Conservation (phyloP, 805 yeast species). For the Kregervanrija delftensis region DNA sequence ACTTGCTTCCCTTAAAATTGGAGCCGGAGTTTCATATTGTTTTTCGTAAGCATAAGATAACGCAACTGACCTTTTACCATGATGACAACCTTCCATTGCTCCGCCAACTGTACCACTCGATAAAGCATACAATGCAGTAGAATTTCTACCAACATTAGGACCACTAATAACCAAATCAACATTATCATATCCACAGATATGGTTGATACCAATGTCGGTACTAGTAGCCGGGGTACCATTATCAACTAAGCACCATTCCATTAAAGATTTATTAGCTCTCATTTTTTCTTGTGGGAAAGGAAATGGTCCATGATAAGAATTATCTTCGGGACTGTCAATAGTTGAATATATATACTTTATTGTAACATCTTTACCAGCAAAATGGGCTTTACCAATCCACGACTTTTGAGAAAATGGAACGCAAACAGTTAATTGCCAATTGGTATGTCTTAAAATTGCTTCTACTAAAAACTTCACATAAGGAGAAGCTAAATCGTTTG, state of each 20-base stretch:
- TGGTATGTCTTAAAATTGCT: conserved; percentile 53
- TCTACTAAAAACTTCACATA: conserved; percentile 77
- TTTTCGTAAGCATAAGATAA: conserved; percentile 76
- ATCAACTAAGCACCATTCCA: conserved; percentile 82
- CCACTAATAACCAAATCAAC: conserved; percentile 89
- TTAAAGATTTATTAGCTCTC: conserved; percentile 33
- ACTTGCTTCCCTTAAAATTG: conserved; percentile 57
- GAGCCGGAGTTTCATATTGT: conserved; percentile 38
- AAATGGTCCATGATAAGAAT: conserved; percentile 63
- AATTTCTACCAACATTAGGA: conserved; percentile 92
- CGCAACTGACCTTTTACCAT: conserved; percentile 67
- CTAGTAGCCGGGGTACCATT: conserved; percentile 93
- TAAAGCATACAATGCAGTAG: conserved; percentile 80
- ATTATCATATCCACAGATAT: conserved; percentile 47
- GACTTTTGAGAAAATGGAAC: conserved; percentile 84
- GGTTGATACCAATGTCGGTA: conserved; percentile 82
- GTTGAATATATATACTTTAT: conserved; percentile 62
- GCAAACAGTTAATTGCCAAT: conserved; percentile 81
- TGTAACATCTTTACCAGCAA: conserved; percentile 64
- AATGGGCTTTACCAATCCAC: conserved; percentile 97
- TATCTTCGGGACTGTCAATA: conserved; percentile 35
- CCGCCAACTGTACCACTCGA: conserved; percentile 97
- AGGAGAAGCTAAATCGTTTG: conserved; percentile 72
- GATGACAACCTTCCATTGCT: conserved; percentile 86
- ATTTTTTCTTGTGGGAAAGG: conserved; percentile 39